A percentile compares a stretch with the other conserved stretches of the same genome.
phyloP scores from a whole-genome alignment of 1,284 basidiomycete genomes.

The Takashimella koratensis region DNA sequence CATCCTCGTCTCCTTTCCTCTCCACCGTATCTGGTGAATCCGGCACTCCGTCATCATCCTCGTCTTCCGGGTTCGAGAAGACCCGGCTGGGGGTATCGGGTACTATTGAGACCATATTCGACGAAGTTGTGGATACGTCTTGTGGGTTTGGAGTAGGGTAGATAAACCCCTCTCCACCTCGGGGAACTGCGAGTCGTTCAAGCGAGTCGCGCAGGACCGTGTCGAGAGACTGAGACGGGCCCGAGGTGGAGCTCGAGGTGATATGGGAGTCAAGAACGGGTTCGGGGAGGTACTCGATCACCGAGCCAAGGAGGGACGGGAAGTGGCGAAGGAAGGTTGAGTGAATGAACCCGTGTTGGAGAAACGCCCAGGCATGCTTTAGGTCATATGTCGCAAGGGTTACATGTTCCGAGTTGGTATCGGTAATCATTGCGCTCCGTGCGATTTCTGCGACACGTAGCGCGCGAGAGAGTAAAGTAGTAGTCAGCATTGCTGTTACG shows the following conservation, averaged over 20 bases:
- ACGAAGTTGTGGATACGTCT: not conserved
- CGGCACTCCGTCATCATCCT: constrained; percentile 6
- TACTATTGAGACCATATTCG: constrained; percentile 8
- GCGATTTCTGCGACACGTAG: not conserved
- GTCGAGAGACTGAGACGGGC: not conserved
- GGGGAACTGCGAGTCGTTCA: not conserved
- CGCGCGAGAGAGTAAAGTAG: too few relatives aligned
- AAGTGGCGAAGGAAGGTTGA: constrained; percentile 31
- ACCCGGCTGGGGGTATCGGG: not conserved
- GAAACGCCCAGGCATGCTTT: constrained; percentile 43
- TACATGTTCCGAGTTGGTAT: constrained; percentile 19
- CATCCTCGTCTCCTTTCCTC: constrained; percentile 7
- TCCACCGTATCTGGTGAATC: constrained; percentile 19
- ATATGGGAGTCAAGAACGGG: not conserved
- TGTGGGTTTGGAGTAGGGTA: not conserved
- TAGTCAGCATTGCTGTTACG: too few relatives aligned
- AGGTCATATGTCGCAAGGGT: constrained; percentile 31
- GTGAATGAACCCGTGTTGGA: constrained; percentile 34
- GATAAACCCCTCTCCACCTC: not conserved
- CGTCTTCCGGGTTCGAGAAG: constrained; percentile 9
- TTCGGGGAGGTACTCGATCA: constrained; percentile 2
- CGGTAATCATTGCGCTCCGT: constrained; percentile 2
- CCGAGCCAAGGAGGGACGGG: constrained; percentile 15
- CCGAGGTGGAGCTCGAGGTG: not conserved
- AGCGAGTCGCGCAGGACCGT: not conserved